A percentile compares a stretch with the other conserved stretches of the same genome.
Conservation (phyloP, 352 stramenopile species). For the Globisporangium iwayamae region DNA sequence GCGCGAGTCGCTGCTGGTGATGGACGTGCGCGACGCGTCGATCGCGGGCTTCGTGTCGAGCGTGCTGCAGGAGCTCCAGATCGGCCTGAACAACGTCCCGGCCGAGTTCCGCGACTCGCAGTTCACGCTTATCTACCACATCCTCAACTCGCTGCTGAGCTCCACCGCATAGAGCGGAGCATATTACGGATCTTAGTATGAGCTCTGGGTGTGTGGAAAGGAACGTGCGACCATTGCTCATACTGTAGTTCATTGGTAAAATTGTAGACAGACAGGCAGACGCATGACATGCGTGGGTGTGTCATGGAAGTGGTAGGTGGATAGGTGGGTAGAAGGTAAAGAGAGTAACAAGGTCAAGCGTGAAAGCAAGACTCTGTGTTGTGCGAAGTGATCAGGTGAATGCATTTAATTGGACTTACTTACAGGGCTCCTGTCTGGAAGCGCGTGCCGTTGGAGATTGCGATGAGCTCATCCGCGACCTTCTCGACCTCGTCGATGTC, state of each 20-base stretch:
- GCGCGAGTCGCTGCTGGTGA: constrained; percentile 77
- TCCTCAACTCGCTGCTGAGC: constrained; percentile 83
- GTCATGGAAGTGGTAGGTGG: neutral
- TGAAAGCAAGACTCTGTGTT: neutral
- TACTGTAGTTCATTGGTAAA: neutral
- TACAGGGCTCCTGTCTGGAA: constrained; percentile 11
- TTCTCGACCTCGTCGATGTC: constrained; percentile 47
- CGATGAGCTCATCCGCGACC: constrained; percentile 40
- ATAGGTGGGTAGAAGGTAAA: neutral
- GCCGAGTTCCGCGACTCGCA: constrained; percentile 65
- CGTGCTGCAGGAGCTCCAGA: constrained; percentile 75
- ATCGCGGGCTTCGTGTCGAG: constrained; percentile 77
- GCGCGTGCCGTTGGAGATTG: constrained; percentile 25
- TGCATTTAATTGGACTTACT: constrained; percentile 35
- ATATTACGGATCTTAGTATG: neutral
- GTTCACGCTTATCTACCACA: constrained; percentile 81
- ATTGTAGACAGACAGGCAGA: neutral
- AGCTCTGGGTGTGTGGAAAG: neutral
- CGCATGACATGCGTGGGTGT: too few relatives aligned
- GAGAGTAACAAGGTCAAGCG: neutral
- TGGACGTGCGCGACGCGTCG: constrained; percentile 65
- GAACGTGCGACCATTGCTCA: neutral
- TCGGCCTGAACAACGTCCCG: constrained; percentile 56
- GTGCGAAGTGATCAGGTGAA: neutral
- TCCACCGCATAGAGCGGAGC: constrained; percentile 23